Base-by-base conservation (phyloP, 2,329 filamentous ascomycete species). In the Anisogramma anomala region DNA sequence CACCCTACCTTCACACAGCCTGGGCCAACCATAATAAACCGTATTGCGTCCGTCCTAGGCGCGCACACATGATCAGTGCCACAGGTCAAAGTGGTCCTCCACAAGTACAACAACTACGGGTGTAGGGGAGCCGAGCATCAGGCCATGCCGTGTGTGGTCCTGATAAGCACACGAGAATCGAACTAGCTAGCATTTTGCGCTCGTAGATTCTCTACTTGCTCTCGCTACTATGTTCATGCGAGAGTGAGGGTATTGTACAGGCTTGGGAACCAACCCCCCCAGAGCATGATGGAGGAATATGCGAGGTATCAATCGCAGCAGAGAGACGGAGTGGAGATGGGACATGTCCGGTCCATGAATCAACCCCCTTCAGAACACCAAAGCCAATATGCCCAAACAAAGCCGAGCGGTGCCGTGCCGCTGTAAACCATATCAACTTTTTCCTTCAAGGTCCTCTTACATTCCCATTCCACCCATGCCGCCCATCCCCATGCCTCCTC, bases 401-500 rank as follows among this genome's bases (percentile, higher is more conserved):
- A 20, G 22, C 22, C 22, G 22, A 6, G 22, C 33, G 37, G 35
- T 27, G 13, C 26, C 26, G 26, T 44, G 48, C 52, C 54, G 54
- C 54, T 55, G 49, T 52, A 54, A 55, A 51, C 49, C 46, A 51
- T 49, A 43, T 44, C 42, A 45, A 35, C 23, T 41, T 48, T 37
- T 42, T 38, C 27, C n/a, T n/a, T n/a, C n/a, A n/a, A n/a, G 31
- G 48, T 43, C 35, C 46, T 59, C 54, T 72, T 72, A 76, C 72
- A 75, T 75, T 72, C 76, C 72, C 73, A 77, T 67, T 18, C 60
- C 61, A 9, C 62, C 61, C 60, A 64, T 72, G 18, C 72, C 71
- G 8, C 67, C 69, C 67, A 71, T 72, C 34, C 70, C 71, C 79
- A 84, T 84, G 52, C 76, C 77, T 31, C 75, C 77, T 48, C 75